Conservation (phyloP, 768 basidiomycete genomes). For the Mycena latifolia region DNA sequence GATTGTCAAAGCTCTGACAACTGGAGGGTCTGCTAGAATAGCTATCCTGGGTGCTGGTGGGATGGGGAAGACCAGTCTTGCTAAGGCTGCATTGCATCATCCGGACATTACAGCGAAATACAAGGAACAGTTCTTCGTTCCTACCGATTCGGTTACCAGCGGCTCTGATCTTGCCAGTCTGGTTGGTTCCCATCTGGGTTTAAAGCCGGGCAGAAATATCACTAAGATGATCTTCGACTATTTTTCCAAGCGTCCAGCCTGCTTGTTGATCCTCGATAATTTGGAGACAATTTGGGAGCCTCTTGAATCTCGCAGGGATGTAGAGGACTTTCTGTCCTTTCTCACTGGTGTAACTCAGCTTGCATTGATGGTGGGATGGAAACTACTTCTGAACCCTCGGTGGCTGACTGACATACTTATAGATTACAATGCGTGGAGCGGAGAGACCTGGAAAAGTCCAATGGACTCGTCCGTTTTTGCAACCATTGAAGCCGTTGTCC, state of each 20-base stretch:
- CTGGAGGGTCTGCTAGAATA: not conserved
- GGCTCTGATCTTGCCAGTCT: not conserved
- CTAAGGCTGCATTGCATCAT: not conserved
- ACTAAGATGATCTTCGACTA: not conserved
- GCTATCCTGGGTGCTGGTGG: not conserved
- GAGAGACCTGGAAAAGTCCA: too few species aligned
- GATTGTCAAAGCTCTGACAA: not conserved
- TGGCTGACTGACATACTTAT: not conserved
- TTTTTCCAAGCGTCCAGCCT: not conserved
- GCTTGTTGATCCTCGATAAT: constrained; percentile 17
- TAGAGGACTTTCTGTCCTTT: too few species aligned
- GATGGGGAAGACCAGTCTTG: constrained; percentile 5
- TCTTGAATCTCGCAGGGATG: too few species aligned
- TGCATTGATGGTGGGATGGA: too few species aligned
- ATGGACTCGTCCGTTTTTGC: too few species aligned
- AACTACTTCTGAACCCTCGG: not conserved
- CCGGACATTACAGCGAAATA: not conserved
- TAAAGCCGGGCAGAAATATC: not conserved
- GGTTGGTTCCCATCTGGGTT: constrained; percentile 11
- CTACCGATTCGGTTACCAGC: not conserved
- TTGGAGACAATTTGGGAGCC: too few species aligned
- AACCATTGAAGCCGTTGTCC: too few species aligned
- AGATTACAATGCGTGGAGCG: constrained; percentile 25
- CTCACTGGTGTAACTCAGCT: too few species aligned
- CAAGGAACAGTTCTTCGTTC: not conserved